A percentile compares a stretch with the other conserved stretches of the same genome.
These are phyloP conservation scores for Smallanthus sonchifolius DNA, from an alignment of 129 eudicot genomes.

Conservation along the genomic window DNA sequence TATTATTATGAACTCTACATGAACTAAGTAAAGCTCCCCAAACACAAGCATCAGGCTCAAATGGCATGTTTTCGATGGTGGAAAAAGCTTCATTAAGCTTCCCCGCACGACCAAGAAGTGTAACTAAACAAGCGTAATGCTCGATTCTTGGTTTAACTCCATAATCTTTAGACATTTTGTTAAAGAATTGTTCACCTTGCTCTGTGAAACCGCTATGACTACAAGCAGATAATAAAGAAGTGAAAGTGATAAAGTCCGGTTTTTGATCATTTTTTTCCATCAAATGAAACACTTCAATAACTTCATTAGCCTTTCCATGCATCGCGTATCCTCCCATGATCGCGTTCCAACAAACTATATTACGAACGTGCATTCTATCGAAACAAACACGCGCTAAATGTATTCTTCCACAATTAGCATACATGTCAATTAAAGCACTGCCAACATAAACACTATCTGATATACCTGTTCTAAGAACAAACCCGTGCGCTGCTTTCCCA, in stretches of 20 bases:
- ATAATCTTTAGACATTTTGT: conserved; percentile 50
- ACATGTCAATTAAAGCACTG: conserved; percentile 81
- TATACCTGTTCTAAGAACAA: conserved; percentile 49
- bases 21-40: conserved; percentile 97
- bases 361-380: conserved; percentile 45
- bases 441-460: conserved; percentile 64
- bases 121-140: conserved; percentile 87
- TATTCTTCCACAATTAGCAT: conserved; percentile 88
- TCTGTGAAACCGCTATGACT: conserved; percentile 81
- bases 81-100: conserved; percentile 75
- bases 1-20: conserved; percentile 62
- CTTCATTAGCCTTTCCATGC: conserved; percentile 67
- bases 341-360: conserved; percentile 77
- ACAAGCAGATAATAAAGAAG: conserved; percentile 77
- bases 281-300: conserved; percentile 48
- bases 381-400: conserved; percentile 48
- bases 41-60: conserved; percentile 82
- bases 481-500: conserved; percentile 76
- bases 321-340: conserved; percentile 80
- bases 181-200: conserved; percentile 58
- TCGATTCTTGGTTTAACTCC: conserved; percentile 66
- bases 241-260: conserved; percentile 73
- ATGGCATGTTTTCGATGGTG: conserved; percentile 63
- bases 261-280: conserved; percentile 54
- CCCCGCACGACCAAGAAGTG: conserved; percentile 86